Base-by-base conservation (phyloP, 345 rosid genomes). In the Salix arbutifolia region DNA sequence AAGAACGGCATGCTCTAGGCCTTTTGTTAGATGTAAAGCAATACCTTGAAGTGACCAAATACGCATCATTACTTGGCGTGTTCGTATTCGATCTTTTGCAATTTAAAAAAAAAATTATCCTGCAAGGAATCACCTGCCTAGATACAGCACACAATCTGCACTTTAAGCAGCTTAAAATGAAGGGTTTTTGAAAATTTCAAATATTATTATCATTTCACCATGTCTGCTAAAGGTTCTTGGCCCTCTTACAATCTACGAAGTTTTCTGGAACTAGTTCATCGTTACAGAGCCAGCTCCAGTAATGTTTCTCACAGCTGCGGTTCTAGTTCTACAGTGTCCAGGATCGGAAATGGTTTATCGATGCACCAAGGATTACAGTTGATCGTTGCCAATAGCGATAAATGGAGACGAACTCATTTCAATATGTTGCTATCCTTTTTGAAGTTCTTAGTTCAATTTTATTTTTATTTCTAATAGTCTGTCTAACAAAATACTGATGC, bases 301-400 rank as follows among this genome's bases (percentile, higher is more conserved):
- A 73, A 38, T 31, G 42, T 46, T 66, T 12, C 44, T 42, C 46
- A 42, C 46, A 40, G 46, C 14, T 10, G 46, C 3, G 46, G 46
- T 11, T 42, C 46, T 42, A 12, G 46, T 3, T 42, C 13, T 38
- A 38, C 65, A 4, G 23, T 16, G 62, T 69, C 62, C 42, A 73
- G 6, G 56, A n/a, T 60, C 10, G 77, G 76, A 26, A 40, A 71
- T 70, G 81, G 68, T 12, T 53, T 65, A 53, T 18, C 81, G 62
- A 44, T 46, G 69, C 71, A 76, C 69, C 82, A 23, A 69, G 82
- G 80, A 1, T 52, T 81, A 65, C 77, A 71, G 70, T n/a, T 72
- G 53, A 40, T 72, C 58, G 30, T 62, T 72, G 16, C 42, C 69
- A 60, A 23, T 13, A 65, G 71, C 7, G 68, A 60, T 52, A 31